Base-by-base conservation (phyloP, 371 early-diverging fungal genomes). In the Nematocida sp. region DNA sequence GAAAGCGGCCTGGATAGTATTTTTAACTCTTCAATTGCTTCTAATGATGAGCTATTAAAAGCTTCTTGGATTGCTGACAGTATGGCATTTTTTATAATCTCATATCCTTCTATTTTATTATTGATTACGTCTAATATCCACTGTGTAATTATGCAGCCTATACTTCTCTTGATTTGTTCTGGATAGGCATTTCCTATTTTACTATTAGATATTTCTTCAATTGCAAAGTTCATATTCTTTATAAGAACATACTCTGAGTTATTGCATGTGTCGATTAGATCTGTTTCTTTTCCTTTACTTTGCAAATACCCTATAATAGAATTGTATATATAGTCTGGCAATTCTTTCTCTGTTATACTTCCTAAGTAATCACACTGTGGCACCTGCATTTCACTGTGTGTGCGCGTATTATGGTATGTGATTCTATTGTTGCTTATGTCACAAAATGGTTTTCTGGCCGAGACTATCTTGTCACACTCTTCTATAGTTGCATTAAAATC, bases 61-160 rank as follows among this genome's bases (percentile, higher is more conserved):
- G 33, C 33, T 33, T 33, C 33, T 33, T 33, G 33, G 1, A 33
- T 33, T 33, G 33, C 2, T 33, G 18, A 18, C 18, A 50, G 52
- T 13, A 50, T 18, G n/a, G 25, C 58, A 27, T 58, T 23, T 1
- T 23, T 7, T 9, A 58, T 11, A 58, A 58, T 27, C n/a, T 58
- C 58, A 58, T 58, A 58, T 2, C 58, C 58, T 23, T n/a, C 25
- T 27, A 58, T 23, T 58, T 58, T 58, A 9, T 58, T 58, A 4
- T 58, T 27, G 11, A 58, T 2, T 9, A 58, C 58, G 27, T 58
- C 58, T n/a, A 58, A 9, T 23, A 58, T n/a, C 58, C 58, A 58
- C 23, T 7, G 9, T 23, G 23, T 58, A n/a, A 58, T 58, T 27
- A 9, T 23, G 23, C 58, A 58, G 54, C n/a, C n/a, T 20, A 54